Evolutionary conservation across 805 yeast species (phyloP).

Genomic region (Candida michaelii): DNA sequence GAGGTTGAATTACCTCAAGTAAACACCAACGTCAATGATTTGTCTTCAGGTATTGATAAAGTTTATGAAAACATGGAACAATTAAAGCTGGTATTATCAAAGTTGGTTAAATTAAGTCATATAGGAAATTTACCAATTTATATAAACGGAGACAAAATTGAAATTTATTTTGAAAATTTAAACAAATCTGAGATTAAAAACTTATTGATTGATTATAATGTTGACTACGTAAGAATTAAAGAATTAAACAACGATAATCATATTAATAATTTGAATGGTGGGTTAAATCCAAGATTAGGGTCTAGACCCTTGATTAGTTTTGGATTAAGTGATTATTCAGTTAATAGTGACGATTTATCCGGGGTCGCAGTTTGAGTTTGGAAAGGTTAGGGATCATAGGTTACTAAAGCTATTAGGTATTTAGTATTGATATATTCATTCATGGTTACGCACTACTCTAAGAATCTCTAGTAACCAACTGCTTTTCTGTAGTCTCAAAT

Average conservation of each 20-base stretch:
- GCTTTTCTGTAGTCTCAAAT: too few species aligned
- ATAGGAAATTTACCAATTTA: constrained; percentile 8
- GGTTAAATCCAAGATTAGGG: not conserved
- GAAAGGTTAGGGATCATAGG: not conserved
- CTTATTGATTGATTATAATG: constrained; percentile 11
- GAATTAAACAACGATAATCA: constrained; percentile 1
- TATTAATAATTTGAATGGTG: not conserved
- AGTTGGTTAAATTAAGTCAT: constrained; percentile 1
- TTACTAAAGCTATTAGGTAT: not conserved
- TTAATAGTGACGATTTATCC: constrained; percentile 9
- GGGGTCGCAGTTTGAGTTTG: not conserved
- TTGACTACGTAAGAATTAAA: constrained; percentile 6
- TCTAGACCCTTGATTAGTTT: not conserved
- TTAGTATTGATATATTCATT: not conserved
- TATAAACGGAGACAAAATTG: not conserved
- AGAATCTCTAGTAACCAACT: too few species aligned
- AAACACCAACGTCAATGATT: not conserved
- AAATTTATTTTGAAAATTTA: constrained; percentile 8
- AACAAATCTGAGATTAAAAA: constrained; percentile 8
- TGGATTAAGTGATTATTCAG: constrained; percentile 8
- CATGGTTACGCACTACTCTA: not conserved
- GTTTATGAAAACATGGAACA: constrained; percentile 1
- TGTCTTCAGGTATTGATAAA: not conserved
- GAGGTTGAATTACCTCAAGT: constrained; percentile 6
- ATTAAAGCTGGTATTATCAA: not conserved